phyloP scores from a whole-genome alignment of 495 filamentous ascomycete genomes.

The Durotheca rogersii region DNA sequence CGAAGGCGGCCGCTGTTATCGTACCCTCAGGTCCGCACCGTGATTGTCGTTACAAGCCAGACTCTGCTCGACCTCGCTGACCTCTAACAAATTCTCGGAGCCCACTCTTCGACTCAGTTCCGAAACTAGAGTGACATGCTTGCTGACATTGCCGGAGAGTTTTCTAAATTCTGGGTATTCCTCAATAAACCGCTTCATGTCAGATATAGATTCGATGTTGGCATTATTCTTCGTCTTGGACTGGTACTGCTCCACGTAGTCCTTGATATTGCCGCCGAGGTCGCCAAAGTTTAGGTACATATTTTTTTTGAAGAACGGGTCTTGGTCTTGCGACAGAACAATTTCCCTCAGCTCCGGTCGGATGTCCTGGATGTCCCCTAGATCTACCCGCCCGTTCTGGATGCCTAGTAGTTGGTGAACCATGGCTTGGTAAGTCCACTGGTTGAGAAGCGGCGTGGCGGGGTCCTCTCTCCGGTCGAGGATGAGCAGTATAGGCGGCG shows the following conservation, averaged over 20 bases:
- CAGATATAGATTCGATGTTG: constrained; percentile 92
- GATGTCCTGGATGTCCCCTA: constrained; percentile 84
- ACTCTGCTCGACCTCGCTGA: constrained; percentile 95
- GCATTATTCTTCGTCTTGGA: constrained; percentile 88
- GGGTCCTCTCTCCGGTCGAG: constrained; percentile 93
- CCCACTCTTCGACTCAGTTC: constrained; percentile 87
- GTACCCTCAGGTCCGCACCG: constrained; percentile 77
- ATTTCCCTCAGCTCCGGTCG: constrained; percentile 92
- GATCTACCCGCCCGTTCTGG: constrained; percentile 84
- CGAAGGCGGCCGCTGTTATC: not conserved
- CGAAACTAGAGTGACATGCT: constrained; percentile 93
- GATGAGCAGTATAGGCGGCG: constrained; percentile 87
- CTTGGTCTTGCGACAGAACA: constrained; percentile 93
- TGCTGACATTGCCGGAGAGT: constrained; percentile 95
- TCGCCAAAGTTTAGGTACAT: constrained; percentile 99
- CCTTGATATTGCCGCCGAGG: constrained; percentile 94
- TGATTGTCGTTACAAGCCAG: constrained; percentile 97
- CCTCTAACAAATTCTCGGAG: constrained; percentile 81
- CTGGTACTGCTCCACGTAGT: constrained; percentile 97
- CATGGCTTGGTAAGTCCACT: constrained; percentile 99
- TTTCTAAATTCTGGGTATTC: constrained; percentile 98
- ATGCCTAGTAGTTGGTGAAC: constrained; percentile 95
- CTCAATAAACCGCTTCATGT: constrained; percentile 99
- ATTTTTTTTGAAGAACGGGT: constrained; percentile 99
- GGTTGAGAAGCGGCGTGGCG: constrained; percentile 89